These are phyloP conservation scores for Cytospora leucostoma DNA, from an alignment of 2,329 filamentous ascomycete species.

Conservation along the genomic window DNA sequence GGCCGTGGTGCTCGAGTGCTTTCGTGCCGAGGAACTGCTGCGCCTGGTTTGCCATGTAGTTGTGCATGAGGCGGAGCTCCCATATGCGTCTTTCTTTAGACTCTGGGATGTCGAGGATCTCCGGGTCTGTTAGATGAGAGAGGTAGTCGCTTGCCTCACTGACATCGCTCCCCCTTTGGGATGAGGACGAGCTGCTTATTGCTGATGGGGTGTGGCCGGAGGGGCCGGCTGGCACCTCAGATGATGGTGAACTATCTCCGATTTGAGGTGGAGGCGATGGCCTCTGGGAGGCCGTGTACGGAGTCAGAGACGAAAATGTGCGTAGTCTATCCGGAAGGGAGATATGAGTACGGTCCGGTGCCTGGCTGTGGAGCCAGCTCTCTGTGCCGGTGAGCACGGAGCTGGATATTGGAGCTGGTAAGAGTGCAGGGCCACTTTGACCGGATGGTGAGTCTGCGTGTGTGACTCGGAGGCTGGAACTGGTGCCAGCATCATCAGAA, in stretches of 20 bases:
- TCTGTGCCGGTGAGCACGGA: not conserved
- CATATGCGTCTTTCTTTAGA: conserved; percentile 40
- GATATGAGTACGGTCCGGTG: not conserved
- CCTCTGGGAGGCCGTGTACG: conserved; percentile 1
- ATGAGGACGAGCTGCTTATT: conserved; percentile 12
- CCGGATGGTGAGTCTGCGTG: conserved; percentile 30
- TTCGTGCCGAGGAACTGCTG: conserved; percentile 32
- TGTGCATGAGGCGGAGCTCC: conserved; percentile 41
- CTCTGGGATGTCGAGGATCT: conserved; percentile 37
- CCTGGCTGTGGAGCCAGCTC: not conserved
- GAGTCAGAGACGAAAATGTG: not conserved
- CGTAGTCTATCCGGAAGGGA: conserved; percentile 8
- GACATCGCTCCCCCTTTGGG: conserved; percentile 3
- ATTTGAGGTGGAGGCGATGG: conserved; percentile 7
- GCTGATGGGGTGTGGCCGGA: conserved; percentile 13
- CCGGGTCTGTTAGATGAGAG: conserved; percentile 22
- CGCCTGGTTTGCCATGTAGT: conserved; percentile 37
- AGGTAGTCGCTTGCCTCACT: conserved; percentile 31
- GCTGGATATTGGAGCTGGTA: conserved; percentile 23
- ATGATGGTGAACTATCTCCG: conserved; percentile 1
- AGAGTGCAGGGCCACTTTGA: conserved; percentile 30
- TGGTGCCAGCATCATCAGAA: not conserved
- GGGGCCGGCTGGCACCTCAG: not conserved
- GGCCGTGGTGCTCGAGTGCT: conserved; percentile 22
- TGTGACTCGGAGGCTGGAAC: conserved; percentile 5